phyloP scores from a whole-genome alignment of 805 yeast genomes.

The Wickerhamomyces hampshirensis region DNA sequence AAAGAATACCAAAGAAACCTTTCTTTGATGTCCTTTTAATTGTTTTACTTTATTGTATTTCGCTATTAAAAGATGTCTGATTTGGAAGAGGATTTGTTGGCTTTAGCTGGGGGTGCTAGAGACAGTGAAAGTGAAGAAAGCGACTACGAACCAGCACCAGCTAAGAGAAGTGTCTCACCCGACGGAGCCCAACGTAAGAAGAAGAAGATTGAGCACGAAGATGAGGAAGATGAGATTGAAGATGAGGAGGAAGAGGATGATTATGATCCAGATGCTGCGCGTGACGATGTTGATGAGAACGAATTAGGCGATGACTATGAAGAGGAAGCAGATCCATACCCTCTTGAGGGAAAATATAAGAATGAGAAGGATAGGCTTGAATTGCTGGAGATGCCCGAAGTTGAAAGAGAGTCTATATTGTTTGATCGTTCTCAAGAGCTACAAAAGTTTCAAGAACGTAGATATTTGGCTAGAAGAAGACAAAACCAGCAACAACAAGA shows the following conservation, averaged over 20 bases:
- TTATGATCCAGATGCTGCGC: conserved; percentile 34
- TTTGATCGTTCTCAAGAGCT: conserved; percentile 91
- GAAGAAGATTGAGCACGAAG: conserved; percentile 21
- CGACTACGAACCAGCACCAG: conserved; percentile 32
- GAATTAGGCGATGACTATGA: conserved; percentile 34
- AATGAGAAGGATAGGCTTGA: conserved; percentile 70
- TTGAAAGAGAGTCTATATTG: conserved; percentile 84
- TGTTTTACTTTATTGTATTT: no score
- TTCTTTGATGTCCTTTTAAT: no score
- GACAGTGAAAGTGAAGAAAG: conserved; percentile 25
- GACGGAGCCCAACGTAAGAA: conserved; percentile 22
- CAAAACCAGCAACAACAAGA: conserved; percentile 41
- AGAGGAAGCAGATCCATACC: conserved; percentile 70
- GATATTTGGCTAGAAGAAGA: conserved; percentile 78
- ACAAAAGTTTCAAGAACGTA: conserved; percentile 83
- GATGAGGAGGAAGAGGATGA: conserved; percentile 28
- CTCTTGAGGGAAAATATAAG: conserved; percentile 86
- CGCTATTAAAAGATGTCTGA: conserved; percentile 37
- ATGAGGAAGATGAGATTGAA: conserved; percentile 15
- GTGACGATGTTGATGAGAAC: conserved; percentile 32
- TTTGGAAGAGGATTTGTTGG: conserved; percentile 92
- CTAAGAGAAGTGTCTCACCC: conserved; percentile 23
- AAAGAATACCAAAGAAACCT: no score
- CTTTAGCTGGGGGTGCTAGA: conserved; percentile 78
- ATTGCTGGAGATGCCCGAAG: conserved; percentile 74